A percentile compares a stretch with the other conserved stretches of the same genome.
These are phyloP conservation scores for Trichothecium sympodiale DNA, from an alignment of 2,329 filamentous ascomycete species.

Conservation along the genomic window DNA sequence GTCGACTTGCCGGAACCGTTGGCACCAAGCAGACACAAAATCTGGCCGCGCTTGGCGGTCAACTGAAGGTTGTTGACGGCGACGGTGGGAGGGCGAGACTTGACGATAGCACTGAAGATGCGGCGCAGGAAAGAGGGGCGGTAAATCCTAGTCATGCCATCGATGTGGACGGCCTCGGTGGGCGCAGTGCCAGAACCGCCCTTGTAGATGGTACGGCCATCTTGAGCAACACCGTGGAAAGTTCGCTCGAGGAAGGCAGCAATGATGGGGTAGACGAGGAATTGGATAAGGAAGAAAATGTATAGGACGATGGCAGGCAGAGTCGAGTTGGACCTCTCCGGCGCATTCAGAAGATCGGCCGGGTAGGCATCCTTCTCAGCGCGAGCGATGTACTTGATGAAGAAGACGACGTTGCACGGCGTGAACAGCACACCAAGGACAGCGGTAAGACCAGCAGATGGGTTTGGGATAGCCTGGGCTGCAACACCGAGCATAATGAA, in stretches of 20 bases:
- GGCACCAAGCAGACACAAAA: constrained; percentile 58
- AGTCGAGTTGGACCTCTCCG: constrained; percentile 51
- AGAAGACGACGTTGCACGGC: constrained; percentile 74
- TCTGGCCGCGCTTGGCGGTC: constrained; percentile 60
- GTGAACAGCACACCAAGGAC: constrained; percentile 66
- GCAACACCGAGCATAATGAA: constrained; percentile 65
- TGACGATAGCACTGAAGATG: constrained; percentile 32
- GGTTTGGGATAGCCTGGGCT: constrained; percentile 57
- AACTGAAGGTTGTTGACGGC: constrained; percentile 65
- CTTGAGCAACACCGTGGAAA: constrained; percentile 39
- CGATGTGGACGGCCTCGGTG: constrained; percentile 52
- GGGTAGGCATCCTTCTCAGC: constrained; percentile 52
- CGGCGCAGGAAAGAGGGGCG: constrained; percentile 48
- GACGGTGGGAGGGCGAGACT: constrained; percentile 51
- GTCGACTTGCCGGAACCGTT: constrained; percentile 72
- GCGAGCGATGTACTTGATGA: constrained; percentile 59
- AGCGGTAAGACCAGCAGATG: constrained; percentile 48
- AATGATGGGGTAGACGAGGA: constrained; percentile 55
- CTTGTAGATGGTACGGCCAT: constrained; percentile 31
- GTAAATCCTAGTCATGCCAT: constrained; percentile 66
- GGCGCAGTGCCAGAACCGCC: constrained; percentile 18
- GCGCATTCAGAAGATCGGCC: constrained; percentile 46
- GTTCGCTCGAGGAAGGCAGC: constrained; percentile 60
- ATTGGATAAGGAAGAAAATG: constrained; percentile 64
- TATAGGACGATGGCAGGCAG: constrained; percentile 62